Percentiles rank a stretch among this genome's conserved stretches.
Conservation (phyloP, 1,139 yeast genomes). For the Sugiyamaella grinbergsii region DNA sequence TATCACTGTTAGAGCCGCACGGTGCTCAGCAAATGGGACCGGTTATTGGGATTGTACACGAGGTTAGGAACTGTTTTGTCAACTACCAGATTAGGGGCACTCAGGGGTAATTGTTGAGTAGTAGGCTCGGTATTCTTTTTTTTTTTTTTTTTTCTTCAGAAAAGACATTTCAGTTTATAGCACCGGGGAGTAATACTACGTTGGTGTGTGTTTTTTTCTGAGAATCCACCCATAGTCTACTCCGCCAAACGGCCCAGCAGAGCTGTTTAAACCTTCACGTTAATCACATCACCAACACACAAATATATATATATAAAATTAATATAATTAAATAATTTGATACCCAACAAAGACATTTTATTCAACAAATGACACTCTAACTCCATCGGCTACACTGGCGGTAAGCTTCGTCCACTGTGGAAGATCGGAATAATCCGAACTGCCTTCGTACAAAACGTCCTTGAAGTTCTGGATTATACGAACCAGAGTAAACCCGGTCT, state of each 20-base stretch:
- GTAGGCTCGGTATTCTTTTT: too few species aligned
- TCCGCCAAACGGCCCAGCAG: too few species aligned
- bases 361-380: slow-evolving; percentile 24
- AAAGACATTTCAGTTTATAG: too few species aligned
- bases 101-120: slow-evolving; percentile 1
- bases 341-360: too few species aligned
- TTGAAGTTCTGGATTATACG: slow-evolving; percentile 47
- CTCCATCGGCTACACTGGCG: slow-evolving; percentile 30
- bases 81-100: slow-evolving; percentile 1
- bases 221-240: too few species aligned
- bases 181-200: too few species aligned
- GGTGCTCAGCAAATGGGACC: not conserved
- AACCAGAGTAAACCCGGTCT: slow-evolving; percentile 52
- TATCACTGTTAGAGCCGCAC: not conserved
- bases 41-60: not conserved
- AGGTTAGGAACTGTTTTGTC: not conserved
- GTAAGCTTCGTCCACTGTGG: slow-evolving; percentile 28
- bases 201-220: too few species aligned
- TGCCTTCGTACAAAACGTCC: slow-evolving; percentile 23
- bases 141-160: too few species aligned
- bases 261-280: too few species aligned
- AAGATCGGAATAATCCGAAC: slow-evolving; percentile 13
- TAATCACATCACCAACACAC: too few species aligned
- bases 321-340: too few species aligned
- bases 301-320: too few species aligned